phyloP scores from a whole-genome alignment of 768 basidiomycete species.

The Phylloporus sp. region DNA sequence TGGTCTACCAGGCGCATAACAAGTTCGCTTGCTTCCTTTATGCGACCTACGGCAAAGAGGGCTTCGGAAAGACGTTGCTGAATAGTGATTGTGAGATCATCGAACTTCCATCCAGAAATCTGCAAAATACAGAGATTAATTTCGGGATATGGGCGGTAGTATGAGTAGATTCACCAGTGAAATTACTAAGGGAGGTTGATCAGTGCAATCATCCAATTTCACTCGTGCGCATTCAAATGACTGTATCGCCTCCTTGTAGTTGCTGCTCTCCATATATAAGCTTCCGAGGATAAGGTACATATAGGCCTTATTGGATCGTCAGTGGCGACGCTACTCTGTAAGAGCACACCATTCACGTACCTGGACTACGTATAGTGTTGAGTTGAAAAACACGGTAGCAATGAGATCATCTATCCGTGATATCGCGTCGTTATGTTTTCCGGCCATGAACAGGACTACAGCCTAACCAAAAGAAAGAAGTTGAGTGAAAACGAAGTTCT shows the following conservation, averaged over 20 bases:
- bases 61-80: conserved; percentile 2
- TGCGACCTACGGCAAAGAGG: neutral
- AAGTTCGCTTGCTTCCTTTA: neutral
- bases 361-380: neutral
- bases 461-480: neutral
- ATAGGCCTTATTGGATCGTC: neutral
- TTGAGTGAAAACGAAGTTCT: neutral
- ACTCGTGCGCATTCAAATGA: neutral
- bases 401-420: conserved; percentile 5
- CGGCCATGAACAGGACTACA: conserved; percentile 3
- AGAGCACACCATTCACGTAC: neutral
- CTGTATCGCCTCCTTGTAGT: neutral
- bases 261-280: neutral
- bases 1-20: too few species aligned
- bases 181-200: neutral
- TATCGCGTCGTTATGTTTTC: conserved; percentile 2
- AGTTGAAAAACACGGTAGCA: neutral
- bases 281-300: neutral
- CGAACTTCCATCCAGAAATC: conserved; percentile 10
- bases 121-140: neutral
- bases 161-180: neutral
- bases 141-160: neutral
- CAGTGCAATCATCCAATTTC: too few species aligned
- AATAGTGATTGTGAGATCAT: neutral
- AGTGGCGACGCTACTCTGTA: neutral